Base-by-base conservation (phyloP, 148 eudicot species). In the Selenicereus undatus region DNA sequence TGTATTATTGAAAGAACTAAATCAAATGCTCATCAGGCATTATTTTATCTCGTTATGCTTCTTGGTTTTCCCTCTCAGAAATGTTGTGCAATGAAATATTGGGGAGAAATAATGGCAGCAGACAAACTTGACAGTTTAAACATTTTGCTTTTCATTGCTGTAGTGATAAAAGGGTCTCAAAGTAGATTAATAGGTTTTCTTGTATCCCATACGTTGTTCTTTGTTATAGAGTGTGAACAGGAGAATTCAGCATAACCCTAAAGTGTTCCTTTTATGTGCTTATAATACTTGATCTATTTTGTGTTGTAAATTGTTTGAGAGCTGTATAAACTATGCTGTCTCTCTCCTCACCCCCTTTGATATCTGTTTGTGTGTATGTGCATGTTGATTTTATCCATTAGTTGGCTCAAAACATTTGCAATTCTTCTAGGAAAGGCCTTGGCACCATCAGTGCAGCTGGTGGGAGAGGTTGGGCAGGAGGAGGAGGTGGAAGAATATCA, bases 381-480 rank as follows among this genome's bases (percentile, higher is more conserved):
- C 29, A 3, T 24, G 68, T 64, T 81, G 73, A n/a, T 81, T 64
- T 22, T 17, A 70, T 71, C 56, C 21, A 11, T 76, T 62, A 68
- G 68, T 21, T 30, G 35, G 48, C 52, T 77, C 56, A 43, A 32
- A 45, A 17, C n/a, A 52, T 70, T 48, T 51, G 73, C 48, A 8
- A 58, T 62, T 64, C 29, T 81, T 78, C 82, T 82, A 93, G 97
- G 90, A 88, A 86, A 83, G 97, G 97, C 27, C 86, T 78, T 87
- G 97, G 97, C 73, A 83, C 80, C 39, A 87, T 93, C 80, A 93
- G 94, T 84, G 95, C 95, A 75, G 93, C 97, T 65, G 97, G 97
- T 71, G 97, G 97, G 72, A 88, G 85, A 76, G 97, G 97, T 69
- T 89, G 95, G 93, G 95, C 90, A 66, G 95, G 97, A 75, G 97